Evolutionary conservation across 805 yeast species (phyloP), one percentile per base, ranked within the genome.

Genomic region (Lipomyces sp.): DNA sequence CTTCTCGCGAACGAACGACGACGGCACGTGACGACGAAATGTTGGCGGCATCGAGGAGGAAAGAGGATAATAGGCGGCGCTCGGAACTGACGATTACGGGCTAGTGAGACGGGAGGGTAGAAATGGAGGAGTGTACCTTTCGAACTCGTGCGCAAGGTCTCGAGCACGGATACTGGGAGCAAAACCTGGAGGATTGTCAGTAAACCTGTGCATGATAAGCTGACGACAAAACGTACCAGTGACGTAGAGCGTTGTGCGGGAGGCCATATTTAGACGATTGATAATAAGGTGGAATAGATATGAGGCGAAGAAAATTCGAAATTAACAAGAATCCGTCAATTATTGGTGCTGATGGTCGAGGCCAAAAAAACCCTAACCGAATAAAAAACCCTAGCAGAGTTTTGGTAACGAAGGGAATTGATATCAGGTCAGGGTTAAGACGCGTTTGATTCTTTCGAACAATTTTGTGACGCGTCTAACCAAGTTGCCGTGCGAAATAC

Each of bases 91-190:
- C 48, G 48, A 42, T 42, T 42, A 42, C 48, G 48, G 48, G 48
- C 10, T 10, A 8, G 15, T 35, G 39, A 35, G 39, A 18, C 3
- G 24, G 24, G 48, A 15, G 48, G 48, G 48, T 15, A n/a, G 24
- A 42, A 42, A 42, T 42, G 18, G 48, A 42, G 15, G 42, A 42
- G 48, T 68, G 51, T 72, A 74, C 77, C 73, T 67, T 65, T 74
- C 77, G 67, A 74, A 74, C 42, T 74, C 77, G 62, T 72, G 69
- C 18, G 77, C 77, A 10, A 74, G 74, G 29, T 74, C 77, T n/a
- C 76, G 73, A 48, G 77, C 77, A 37, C 77, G 66, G 35, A 72
- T 61, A 29, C 69, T 75, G 29, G 68, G 60, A 4, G 66, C 64
- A 63, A 74, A 74, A 24, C 76, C 76, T 60, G 66, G 51, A 2